Conservation (phyloP, 1,284 basidiomycete genomes). For the Lignosus rhinocerotis region DNA sequence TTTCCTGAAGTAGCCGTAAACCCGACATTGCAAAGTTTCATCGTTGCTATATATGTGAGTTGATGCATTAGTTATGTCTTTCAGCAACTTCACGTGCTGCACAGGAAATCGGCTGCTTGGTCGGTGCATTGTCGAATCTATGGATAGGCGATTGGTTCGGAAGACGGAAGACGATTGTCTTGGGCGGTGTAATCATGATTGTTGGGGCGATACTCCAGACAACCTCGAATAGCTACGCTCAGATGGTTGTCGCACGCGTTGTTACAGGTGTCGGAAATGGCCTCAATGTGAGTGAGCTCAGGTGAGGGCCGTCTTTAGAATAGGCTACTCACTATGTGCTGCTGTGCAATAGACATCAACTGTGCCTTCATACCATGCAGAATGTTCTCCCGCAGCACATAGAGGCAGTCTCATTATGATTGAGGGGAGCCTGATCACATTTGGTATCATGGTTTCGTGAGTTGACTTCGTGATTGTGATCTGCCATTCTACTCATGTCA, state of each 20-base stretch:
- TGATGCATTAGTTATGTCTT: not conserved
- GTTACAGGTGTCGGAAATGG: conserved; percentile 71
- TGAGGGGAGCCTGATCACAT: conserved; percentile 68
- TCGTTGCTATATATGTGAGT: conserved; percentile 55
- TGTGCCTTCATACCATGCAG: conserved; percentile 64
- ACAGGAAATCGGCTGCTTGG: conserved; percentile 55
- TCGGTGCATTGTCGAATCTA: conserved; percentile 52
- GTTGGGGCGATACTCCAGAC: conserved; percentile 63
- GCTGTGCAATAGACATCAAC: conserved; percentile 52
- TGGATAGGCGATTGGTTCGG: conserved; percentile 58
- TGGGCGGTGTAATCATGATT: conserved; percentile 60
- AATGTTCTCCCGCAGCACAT: conserved; percentile 60
- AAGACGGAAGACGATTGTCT: conserved; percentile 50
- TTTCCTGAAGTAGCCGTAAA: conserved; percentile 52
- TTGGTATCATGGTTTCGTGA: conserved; percentile 70
- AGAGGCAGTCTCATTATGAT: conserved; percentile 70
- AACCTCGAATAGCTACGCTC: conserved; percentile 51
- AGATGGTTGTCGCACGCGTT: conserved; percentile 63
- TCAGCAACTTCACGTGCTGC: not conserved
- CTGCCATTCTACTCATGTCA: conserved; percentile 32
- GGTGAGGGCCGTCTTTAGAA: not conserved
- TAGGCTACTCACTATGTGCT: not conserved
- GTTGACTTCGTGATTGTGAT: conserved; percentile 36
- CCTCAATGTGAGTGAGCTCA: conserved; percentile 47
- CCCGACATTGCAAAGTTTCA: conserved; percentile 54